phyloP scores from a whole-genome alignment of 495 filamentous ascomycete genomes.

The Stereocaulon alpinum region DNA sequence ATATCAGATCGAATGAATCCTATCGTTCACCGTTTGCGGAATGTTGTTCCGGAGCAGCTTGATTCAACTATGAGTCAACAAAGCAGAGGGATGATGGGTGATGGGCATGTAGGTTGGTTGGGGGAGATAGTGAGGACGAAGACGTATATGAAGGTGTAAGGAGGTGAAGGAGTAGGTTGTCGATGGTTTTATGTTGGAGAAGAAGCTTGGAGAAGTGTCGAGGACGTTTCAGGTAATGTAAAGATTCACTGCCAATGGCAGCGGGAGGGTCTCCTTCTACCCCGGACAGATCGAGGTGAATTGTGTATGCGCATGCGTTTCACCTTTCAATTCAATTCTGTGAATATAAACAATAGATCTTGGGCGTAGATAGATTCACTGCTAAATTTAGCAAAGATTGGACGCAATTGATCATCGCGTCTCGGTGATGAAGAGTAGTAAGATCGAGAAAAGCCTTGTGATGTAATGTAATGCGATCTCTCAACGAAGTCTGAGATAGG shows the following conservation, averaged over 20 bases:
- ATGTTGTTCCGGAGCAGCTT: not conserved
- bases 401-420: no score
- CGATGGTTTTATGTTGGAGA: not conserved
- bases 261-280: not conserved
- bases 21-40: not conserved
- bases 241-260: constrained; percentile 5
- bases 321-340: not conserved
- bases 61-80: not conserved
- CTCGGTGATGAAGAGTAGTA: no score
- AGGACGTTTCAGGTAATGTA: not conserved
- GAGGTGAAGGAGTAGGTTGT: not conserved
- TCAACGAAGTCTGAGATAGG: no score
- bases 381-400: no score
- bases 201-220: not conserved
- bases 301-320: not conserved
- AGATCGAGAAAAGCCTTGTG: no score
- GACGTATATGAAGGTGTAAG: not conserved
- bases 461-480: no score
- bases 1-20: not conserved
- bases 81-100: not conserved
- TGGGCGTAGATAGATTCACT: no score
- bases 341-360: not conserved
- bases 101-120: not conserved
- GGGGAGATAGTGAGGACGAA: not conserved
- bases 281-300: not conserved